Evolutionary conservation across 345 rosid species (phyloP).

Genomic region (Noccaea bulbosa): DNA sequence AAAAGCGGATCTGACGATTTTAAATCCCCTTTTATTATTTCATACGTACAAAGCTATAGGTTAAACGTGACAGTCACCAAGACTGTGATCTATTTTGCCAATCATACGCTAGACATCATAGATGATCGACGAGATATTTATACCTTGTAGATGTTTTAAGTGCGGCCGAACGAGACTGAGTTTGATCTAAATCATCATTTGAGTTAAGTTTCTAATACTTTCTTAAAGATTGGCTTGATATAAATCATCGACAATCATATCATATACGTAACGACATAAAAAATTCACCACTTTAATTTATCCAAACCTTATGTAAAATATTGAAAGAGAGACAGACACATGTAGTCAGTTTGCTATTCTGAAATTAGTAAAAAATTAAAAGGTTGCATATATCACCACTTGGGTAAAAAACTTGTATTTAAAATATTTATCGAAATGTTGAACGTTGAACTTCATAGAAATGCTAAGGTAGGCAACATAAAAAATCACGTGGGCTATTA

Average conservation of each 20-base stretch:
- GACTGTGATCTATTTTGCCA: no score
- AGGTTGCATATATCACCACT: slow-evolving; percentile 4
- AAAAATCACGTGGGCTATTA: slow-evolving; percentile 32
- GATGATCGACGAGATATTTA: no score
- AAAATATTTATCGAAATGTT: not conserved
- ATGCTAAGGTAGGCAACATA: slow-evolving; percentile 16
- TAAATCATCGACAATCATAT: not conserved
- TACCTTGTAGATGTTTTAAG: no score
- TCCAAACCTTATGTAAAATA: not conserved
- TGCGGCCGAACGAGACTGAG: not conserved
- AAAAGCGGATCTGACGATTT: not conserved
- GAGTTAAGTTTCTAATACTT: not conserved
- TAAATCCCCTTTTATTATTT: not conserved
- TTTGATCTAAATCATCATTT: not conserved
- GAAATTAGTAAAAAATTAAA: not conserved
- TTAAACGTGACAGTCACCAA: not conserved
- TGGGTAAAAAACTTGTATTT: not conserved
- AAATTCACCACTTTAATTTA: no score
- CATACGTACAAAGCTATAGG: slow-evolving; percentile 2
- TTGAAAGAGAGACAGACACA: slow-evolving; percentile 1
- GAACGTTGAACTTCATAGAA: slow-evolving; percentile 1
- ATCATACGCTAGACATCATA: no score
- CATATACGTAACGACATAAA: no score
- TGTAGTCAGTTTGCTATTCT: slow-evolving; percentile 10
- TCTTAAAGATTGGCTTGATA: no score